Evolutionary conservation across 2,329 filamentous ascomycete species (phyloP), one percentile per base, ranked within the genome.

Genomic region (Arthroderma sp.): DNA sequence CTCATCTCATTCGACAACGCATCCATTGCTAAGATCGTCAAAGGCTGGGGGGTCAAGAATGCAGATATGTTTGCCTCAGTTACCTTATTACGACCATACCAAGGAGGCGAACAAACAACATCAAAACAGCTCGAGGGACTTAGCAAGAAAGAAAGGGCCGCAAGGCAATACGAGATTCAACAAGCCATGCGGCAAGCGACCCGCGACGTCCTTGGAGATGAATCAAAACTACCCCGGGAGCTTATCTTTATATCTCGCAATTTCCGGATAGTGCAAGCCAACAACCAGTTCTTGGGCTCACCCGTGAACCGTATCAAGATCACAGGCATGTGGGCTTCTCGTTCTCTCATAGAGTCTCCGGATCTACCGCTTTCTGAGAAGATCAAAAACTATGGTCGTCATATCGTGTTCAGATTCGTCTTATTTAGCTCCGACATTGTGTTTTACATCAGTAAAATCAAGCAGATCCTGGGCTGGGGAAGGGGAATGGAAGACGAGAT

Each of bases 401-500:
- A 96, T 66, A 43, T 93, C 15, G 55, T 94, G n/a, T 96, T 96
- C 67, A 78, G 80, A 54, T 61, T 79, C 1, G 83, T 94, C 32
- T 62, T 98, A 53, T 67, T 86, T 10, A 71, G 76, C 4, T 84
- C 80, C 10, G 91, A 96, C 62, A 58, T 93, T 0, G 77, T 82
- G 7, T 98, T 94, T 62, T 93, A 83, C 62, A 83, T 82, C 54
- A 82, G 79, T 54, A 85, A 83, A 66, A 42, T 93, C 5, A 74
- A 78, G 53, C 88, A 96, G 66, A 74, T 77, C 60, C 58, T 95
- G 8, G 84, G 85, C 0, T 63, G 80, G 2, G 86, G 88, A 0
- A 74, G 79, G 6, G 88, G 88, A 0, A 91, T 96, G 83, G 91
- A 96, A 61, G 89, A 95, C 58, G 86, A 89, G 60, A 80, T 96